A percentile compares a stretch with the other conserved stretches of the same genome.
These are phyloP conservation scores for Alternaria alternata DNA, from an alignment of 2,329 filamentous ascomycete species.

Conservation along the genomic window DNA sequence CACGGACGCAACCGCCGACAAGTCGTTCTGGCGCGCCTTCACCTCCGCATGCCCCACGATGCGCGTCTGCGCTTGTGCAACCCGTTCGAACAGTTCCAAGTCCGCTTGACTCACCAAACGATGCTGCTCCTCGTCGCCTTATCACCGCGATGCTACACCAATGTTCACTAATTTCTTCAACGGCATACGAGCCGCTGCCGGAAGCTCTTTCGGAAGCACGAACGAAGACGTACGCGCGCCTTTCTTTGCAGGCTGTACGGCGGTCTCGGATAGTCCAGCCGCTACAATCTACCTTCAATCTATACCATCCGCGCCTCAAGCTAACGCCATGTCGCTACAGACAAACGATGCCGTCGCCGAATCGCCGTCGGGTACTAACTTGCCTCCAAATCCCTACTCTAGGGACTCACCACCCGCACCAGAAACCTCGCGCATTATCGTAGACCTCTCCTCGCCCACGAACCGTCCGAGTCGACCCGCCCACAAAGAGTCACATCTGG, in stretches of 20 bases:
- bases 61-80: conserved; percentile 18
- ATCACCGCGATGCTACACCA: conserved; percentile 17
- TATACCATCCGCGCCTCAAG: not conserved
- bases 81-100: conserved; percentile 1
- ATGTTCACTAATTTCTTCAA: conserved; percentile 15
- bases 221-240: conserved; percentile 17
- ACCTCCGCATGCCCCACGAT: conserved; percentile 27
- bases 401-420: conserved; percentile 10
- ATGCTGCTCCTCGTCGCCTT: conserved; percentile 12
- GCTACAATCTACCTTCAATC: not conserved
- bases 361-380: conserved; percentile 6
- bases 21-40: conserved; percentile 16
- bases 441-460: conserved; percentile 25
- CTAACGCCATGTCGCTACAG: conserved; percentile 34
- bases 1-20: conserved; percentile 16
- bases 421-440: not conserved
- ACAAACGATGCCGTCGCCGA: conserved; percentile 26
- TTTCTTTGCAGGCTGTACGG: conserved; percentile 5
- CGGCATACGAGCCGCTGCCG: conserved; percentile 12
- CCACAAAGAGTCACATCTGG: not conserved
- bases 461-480: not conserved
- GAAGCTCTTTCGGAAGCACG: conserved; percentile 6
- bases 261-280: not conserved
- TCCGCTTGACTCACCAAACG: not conserved
- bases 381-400: conserved; percentile 14